Evolutionary conservation across 345 rosid species (phyloP).

Genomic region (Citropsis articulata): DNA sequence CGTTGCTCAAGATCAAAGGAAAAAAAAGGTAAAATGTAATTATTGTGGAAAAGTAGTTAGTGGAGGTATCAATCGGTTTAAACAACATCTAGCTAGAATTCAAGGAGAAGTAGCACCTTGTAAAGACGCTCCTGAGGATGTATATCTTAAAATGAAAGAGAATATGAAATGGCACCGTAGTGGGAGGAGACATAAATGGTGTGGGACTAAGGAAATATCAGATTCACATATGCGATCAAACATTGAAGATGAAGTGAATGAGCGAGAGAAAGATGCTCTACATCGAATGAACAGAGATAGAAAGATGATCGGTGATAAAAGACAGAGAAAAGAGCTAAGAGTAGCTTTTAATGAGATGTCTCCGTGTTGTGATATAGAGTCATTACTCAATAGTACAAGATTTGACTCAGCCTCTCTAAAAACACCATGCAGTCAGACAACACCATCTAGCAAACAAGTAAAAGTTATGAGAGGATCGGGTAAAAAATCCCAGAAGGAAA

Average conservation of each 20-base stretch:
- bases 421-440: slow-evolving; percentile 21
- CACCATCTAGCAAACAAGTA: slow-evolving; percentile 24
- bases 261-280: slow-evolving; percentile 26
- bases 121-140: slow-evolving; percentile 43
- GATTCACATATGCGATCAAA: slow-evolving; percentile 28
- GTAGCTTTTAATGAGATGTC: slow-evolving; percentile 11
- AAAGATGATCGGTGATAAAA: slow-evolving; percentile 20
- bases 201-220: slow-evolving; percentile 27
- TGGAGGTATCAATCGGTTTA: slow-evolving; percentile 51
- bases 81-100: slow-evolving; percentile 50
- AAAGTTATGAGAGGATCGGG: slow-evolving; percentile 28
- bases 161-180: slow-evolving; percentile 52
- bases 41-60: slow-evolving; percentile 50
- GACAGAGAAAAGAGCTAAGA: slow-evolving; percentile 22
- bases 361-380: slow-evolving; percentile 26
- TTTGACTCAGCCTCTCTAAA: slow-evolving; percentile 40
- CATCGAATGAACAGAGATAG: slow-evolving; percentile 17
- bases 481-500: slow-evolving; percentile 47
- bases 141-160: slow-evolving; percentile 44
- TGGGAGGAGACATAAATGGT: slow-evolving; percentile 31
- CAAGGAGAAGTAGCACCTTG: slow-evolving; percentile 53
- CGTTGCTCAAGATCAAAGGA: slow-evolving; percentile 44
- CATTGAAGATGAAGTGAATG: slow-evolving; percentile 35
- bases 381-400: slow-evolving; percentile 30
- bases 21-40: slow-evolving; percentile 49